These are phyloP conservation scores for Pterocarpus macrocarpus DNA, from an alignment of 306 rosid species.

Conservation along the genomic window DNA sequence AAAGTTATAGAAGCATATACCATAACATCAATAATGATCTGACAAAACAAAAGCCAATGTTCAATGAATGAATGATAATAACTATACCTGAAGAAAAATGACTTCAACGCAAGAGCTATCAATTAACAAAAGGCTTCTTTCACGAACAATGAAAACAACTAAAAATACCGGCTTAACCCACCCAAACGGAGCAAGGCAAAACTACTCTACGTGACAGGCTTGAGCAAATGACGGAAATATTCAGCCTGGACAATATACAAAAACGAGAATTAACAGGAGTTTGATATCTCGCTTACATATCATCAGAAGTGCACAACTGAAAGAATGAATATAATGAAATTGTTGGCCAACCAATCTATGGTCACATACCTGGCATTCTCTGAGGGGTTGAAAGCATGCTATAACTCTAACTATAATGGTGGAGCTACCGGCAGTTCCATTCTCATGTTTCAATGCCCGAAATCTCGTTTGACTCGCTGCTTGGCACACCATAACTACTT, in stretches of 20 bases:
- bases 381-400: constrained; percentile 96
- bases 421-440: constrained; percentile 81
- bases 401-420: constrained; percentile 89
- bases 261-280: constrained; percentile 26
- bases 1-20: constrained; percentile 3
- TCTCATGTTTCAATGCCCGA: constrained; percentile 96
- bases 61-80: neutral
- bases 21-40: constrained; percentile 4
- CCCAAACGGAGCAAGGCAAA: constrained; percentile 50
- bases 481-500: constrained; percentile 97
- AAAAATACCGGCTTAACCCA: constrained; percentile 70
- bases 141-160: constrained; percentile 67
- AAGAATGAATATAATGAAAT: neutral
- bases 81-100: constrained; percentile 68
- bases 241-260: constrained; percentile 74
- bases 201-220: constrained; percentile 91
- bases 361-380: constrained; percentile 90
- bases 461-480: constrained; percentile 96
- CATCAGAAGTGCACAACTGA: neutral
- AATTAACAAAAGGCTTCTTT: constrained; percentile 54
- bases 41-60: neutral
- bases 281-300: neutral
- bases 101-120: constrained; percentile 56
- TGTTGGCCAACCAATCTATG: neutral
- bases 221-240: constrained; percentile 91